Evolutionary conservation across 2,329 filamentous ascomycete species (phyloP), one percentile per base, ranked within the genome.

Genomic region (Aureobasidium sp.): DNA sequence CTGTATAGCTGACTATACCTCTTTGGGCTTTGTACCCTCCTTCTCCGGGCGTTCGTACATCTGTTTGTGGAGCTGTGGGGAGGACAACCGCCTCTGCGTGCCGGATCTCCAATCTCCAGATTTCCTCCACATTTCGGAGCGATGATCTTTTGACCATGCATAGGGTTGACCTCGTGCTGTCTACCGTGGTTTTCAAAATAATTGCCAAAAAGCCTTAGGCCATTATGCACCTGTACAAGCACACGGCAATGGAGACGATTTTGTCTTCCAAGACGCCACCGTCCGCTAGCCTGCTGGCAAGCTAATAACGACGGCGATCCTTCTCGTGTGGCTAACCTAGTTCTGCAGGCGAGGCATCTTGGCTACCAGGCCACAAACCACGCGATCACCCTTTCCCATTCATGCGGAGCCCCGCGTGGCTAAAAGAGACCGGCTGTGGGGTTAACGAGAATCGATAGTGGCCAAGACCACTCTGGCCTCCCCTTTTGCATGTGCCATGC

Each of bases 361-460:
- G 46, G 46, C 55, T 36, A 12, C 29, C 55, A 48, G 46, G 27
- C 57, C 57, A 60, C 44, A 43, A 39, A 50, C 46, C 57, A 60
- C 57, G 57, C 44, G 57, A 60, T 60, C 57, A 60, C 46, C 57
- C 44, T 43, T 39, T 48, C 43, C 56, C 56, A 48, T 59, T 47
- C 44, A 51, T 51, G 57, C 57, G 57, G 57, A 60, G 57, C 57
- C 57, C 57, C 57, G 46, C 44, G 46, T 51, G 57, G 44, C 57
- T 60, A 60, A 60, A 48, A 51, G 12, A 41, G 24, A n/a, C 9
- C 37, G 55, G 43, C 34, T 39, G 57, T 60, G 57, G 57, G 46
- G 57, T 59, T 51, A 50, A 59, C 17, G 57, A 51, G 46, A 51
- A 41, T 60, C 57, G 20, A 51, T 60, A 60, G 46, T 34, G 57